Base-by-base conservation (phyloP, 768 basidiomycete genomes). In the Chlorophyllum brunneum region DNA sequence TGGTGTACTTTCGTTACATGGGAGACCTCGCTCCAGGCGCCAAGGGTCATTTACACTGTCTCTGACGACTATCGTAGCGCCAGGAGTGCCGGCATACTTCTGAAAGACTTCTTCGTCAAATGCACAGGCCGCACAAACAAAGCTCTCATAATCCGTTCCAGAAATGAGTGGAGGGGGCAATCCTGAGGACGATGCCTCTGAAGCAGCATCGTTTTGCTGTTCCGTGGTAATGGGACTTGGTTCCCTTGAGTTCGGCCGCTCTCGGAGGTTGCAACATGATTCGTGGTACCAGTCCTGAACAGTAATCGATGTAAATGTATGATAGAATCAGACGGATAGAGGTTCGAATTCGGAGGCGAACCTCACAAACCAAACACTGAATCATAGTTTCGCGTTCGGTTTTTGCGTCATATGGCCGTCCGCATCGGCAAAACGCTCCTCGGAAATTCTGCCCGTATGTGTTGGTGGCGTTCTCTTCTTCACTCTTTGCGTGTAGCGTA, bases 281-380 rank as follows among this genome's bases (percentile, higher is more conserved):
- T 93, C 91, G 59, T 93, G 91, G 66, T 84, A 93, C 91, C 91
- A 93, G 62, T 93, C 90, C 89, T 92, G 56, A n/a, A 54, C 39
- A 16, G 26, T 39, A 29, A 31, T 24, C 46, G 56, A 41, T 27
- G 48, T 43, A 18, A 26, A 18, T 9, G 42, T 39, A 13, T 13
- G 31, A 43, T 34, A 33, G 13, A 51, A 51, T 26, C 6, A 31
- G 27, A 26, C n/a, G 36, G 18, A 33, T 39, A 23, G 16, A 55
- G 50, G 37, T 18, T 11, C 39, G 43, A 36, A 43, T 22, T 42
- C 47, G 58, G 46, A 33, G 52, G 74, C 80, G 62, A 57, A 92
- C 90, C 77, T 93, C 91, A 67, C 91, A 93, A 15, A 82, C 72
- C 47, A 92, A 68, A 64, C 91, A 93, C 69, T 93, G 91, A 26